Base-by-base conservation (phyloP, 2,329 filamentous ascomycete genomes). In the Rasamsonia emersonii region DNA sequence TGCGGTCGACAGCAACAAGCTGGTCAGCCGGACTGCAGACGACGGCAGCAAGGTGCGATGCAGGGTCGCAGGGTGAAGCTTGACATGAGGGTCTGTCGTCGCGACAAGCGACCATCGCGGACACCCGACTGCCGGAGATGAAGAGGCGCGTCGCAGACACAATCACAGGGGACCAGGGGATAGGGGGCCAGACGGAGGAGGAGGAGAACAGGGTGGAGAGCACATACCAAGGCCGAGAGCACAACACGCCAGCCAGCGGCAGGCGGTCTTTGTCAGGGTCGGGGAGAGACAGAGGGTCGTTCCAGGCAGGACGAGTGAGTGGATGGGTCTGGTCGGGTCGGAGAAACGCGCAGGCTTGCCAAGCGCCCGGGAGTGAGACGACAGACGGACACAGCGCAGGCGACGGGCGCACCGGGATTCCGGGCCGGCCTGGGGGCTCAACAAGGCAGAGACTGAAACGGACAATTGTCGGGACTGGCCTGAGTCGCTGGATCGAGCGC, bases 181-280 rank as follows among this genome's bases (percentile, higher is more conserved):
- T 17, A n/a, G 29, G 28, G 11, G 21, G 18, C 17, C 18, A 9
- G 18, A 30, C 19, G 30, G 13, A 18, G 30, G 18, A 18, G 9
- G 24, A 26, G 33, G 19, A 13, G 30, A 31, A 8, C 18, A 29
- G 26, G 18, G 15, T 27, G 21, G 21, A 37, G 25, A 20, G n/a
- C n/a, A 39, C 33, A 18, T 31, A 35, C 38, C 24, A 33, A 39
- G 29, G 32, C 28, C 30, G 30, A 30, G 33, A 32, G 33, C 13
- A 35, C 28, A 32, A 26, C 17, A 39, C 17, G 35, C 37, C 27
- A 33, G 35, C 38, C 41, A 24, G n/a, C 20, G 26, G 26, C 8
- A 23, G 26, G 20, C 16, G 18, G 18, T 19, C 15, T 15, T 20
- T 28, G 15, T 18, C 14, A 28, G 18, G 26, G 24, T 32, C 28